Base-by-base conservation (phyloP, 1,139 yeast species). In the Casaregolazyma suthepensis region DNA sequence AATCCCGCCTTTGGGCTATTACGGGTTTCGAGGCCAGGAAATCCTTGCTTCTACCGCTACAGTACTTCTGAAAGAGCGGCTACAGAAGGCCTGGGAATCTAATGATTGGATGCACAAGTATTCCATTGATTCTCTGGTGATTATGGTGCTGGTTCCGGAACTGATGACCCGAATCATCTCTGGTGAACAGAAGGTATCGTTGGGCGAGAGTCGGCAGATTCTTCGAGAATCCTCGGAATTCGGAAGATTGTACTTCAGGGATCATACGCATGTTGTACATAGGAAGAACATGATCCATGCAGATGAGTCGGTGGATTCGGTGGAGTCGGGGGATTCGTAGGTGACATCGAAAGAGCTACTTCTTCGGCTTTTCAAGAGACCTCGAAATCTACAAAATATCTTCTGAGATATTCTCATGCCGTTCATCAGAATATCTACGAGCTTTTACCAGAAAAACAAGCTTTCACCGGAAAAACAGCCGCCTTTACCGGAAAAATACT, bases 91-190 rank as follows among this genome's bases (percentile, higher is more conserved):
- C n/a, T 35, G 44, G 46, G 38, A 42, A 22, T 12, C 10, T 15
- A 48, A 43, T 17, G n/a, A 35, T 13, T 50, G 54, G 53, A 46
- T 46, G 51, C 46, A 37, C 31, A 52, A 52, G 18, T 54, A 35
- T 45, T 29, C 23, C 1, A 35, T 42, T 18, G 45, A 38, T 18
- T 22, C 43, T 17, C 45, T 56, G 4, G 45, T 54, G 5, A 59
- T 54, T 23, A 40, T 48, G 35, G 50, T 51, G 12, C 44, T 58
- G 15, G 52, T 47, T 19, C 61, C 59, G 2, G 61, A 58, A 23
- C 43, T 54, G 5, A 51, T 53, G 52, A 53, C 47, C 3, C 45
- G 51, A 17, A 37, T 58, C 3, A 55, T 54, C 7, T 15, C 43
- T 18, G 40, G 26, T 42, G 59, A 50, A 44, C 46, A 40, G 38